These are phyloP conservation scores for Boletales sp. DNA, from an alignment of 768 basidiomycete genomes.

Conservation along the genomic window DNA sequence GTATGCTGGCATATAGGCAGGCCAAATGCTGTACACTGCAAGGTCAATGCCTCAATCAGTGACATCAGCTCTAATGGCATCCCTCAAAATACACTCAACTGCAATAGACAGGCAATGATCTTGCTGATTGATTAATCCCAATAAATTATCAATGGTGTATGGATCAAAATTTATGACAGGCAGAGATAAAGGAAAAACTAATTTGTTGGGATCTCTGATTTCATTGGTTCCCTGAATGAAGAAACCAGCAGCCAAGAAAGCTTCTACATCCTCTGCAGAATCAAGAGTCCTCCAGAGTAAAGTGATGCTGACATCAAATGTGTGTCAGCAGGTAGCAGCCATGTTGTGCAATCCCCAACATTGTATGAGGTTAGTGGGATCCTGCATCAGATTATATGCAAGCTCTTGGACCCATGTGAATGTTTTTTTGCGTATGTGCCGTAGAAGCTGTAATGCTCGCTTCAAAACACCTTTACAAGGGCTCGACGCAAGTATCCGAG, in stretches of 20 bases:
- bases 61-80: neutral
- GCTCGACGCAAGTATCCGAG: no score
- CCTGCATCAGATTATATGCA: slow-evolving; percentile 9
- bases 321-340: slow-evolving; percentile 33
- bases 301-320: slow-evolving; percentile 13
- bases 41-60: slow-evolving; percentile 10
- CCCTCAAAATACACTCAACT: slow-evolving; percentile 8
- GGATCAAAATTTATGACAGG: no score
- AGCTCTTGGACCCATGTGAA: slow-evolving; percentile 13
- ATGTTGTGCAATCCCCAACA: slow-evolving; percentile 27
- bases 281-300: neutral
- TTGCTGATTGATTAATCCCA: slow-evolving; percentile 13
- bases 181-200: no score
- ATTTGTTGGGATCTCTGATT: no score
- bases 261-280: neutral
- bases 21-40: neutral
- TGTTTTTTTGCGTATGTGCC: no score
- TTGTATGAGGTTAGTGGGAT: neutral
- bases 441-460: no score
- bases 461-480: slow-evolving; percentile 8
- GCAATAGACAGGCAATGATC: slow-evolving; percentile 20
- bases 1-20: neutral
- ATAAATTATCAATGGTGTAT: neutral
- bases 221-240: slow-evolving; percentile 9
- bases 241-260: slow-evolving; percentile 16